Evolutionary conservation across 805 yeast species (phyloP), one percentile per base, ranked within the genome.

Genomic region (Yamadazyma philogaea): DNA sequence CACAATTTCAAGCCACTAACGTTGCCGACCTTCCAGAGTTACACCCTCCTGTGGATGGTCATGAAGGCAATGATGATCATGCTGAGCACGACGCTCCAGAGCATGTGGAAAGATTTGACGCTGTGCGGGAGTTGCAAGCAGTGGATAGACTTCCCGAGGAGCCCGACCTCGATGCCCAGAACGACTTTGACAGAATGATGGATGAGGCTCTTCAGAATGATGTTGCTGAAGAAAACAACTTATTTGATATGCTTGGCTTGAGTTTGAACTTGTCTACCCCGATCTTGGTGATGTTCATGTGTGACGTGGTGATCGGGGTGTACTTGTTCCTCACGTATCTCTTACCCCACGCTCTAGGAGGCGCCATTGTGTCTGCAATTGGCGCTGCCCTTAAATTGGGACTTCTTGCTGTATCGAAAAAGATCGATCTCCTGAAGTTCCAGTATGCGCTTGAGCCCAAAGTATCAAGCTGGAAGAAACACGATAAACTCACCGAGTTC

Each of bases 271-370:
- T 68, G 16, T 43, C 53, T n/a, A 62, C 71, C 10, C 74, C 75
- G 2, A 40, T 70, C 17, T 50, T 62, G 30, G 46, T 68, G 18
- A 58, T 63, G 62, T 26, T 61, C 2, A 24, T 66, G 20, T 61
- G 65, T 35, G 65, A 68, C 43, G 27, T 54, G 8, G 49, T 63
- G 15, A 59, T 67, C 21, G 55, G 68, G 1, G 52, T 62, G 2
- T 73, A 72, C 44, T 52, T 77, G 30, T 59, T 71, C 22, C 34
- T 66, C 11, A 61, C 75, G 0, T 79, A 77, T 50, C 59, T 73
- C 14, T 46, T 76, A 2, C 83, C 84, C 8, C 71, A 76, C 6
- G 51, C 70, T 33, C 34, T 74, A 3, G 84, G 83, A 7, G 53
- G 56, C 14, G 26, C 37, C 39, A 52, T 11, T 14, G 28, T 33